These are phyloP conservation scores for Silene latifolia DNA, from an alignment of 148 eudicot genomes.

Conservation along the genomic window DNA sequence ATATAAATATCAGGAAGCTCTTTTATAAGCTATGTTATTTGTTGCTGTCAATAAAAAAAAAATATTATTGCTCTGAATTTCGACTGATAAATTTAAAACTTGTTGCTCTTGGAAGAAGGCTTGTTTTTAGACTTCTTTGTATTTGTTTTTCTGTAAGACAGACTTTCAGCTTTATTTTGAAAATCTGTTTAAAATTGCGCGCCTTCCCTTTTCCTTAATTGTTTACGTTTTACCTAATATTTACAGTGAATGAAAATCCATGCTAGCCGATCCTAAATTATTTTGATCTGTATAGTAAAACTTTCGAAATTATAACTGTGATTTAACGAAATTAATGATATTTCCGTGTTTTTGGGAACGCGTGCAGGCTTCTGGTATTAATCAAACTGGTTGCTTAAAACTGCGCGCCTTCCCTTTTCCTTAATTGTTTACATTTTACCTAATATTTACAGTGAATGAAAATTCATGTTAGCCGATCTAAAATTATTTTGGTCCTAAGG, in stretches of 20 bases:
- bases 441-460: neutral
- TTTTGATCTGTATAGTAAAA: neutral
- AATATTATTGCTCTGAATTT: neutral
- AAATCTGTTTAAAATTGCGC: too few species aligned
- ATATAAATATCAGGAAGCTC: too few species aligned
- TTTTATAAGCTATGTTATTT: too few species aligned
- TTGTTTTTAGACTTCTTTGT: neutral
- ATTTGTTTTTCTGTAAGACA: too few species aligned
- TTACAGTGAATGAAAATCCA: neutral
- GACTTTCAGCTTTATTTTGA: too few species aligned
- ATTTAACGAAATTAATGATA: neutral
- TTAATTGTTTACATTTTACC: neutral
- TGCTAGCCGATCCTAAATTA: neutral
- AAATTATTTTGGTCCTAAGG: neutral
- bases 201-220: too few species aligned
- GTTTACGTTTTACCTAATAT: neutral
- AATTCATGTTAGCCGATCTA: neutral
- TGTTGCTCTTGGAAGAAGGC: neutral
- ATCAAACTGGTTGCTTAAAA: constrained; percentile 61
- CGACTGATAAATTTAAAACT: neutral
- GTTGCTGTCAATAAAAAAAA: too few species aligned
- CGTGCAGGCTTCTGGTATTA: constrained; percentile 70
- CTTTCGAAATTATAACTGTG: neutral
- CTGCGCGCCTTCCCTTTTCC: too few species aligned
- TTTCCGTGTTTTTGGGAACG: neutral